These are phyloP conservation scores for Pachyrhizus erosus DNA, from an alignment of 306 rosid species.

Conservation along the genomic window DNA sequence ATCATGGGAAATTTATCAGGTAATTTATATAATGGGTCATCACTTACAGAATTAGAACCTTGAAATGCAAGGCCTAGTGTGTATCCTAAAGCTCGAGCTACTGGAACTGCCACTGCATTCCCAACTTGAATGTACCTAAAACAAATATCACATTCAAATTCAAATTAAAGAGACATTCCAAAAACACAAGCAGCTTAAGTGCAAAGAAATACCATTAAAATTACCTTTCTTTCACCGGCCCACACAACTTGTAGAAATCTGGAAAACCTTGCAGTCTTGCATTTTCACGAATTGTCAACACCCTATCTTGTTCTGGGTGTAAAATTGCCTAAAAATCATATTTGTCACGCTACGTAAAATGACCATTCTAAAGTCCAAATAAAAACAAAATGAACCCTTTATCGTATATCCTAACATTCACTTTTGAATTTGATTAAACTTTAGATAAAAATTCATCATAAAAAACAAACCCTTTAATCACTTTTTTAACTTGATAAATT, in stretches of 20 bases:
- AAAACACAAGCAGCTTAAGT: neutral
- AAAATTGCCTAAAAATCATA: constrained; percentile 52
- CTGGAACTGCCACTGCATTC: constrained; percentile 92
- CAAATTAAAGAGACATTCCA: neutral
- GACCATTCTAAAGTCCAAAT: neutral
- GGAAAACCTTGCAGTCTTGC: constrained; percentile 99
- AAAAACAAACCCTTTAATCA: too few species aligned
- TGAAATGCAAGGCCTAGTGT: constrained; percentile 66
- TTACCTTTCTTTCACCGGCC: constrained; percentile 81
- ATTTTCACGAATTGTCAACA: constrained; percentile 74
- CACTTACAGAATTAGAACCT: constrained; percentile 38
- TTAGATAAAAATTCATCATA: too few species aligned
- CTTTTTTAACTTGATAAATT: too few species aligned
- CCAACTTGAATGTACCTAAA: constrained; percentile 88
- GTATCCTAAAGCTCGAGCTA: constrained; percentile 76
- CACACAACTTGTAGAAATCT: constrained; percentile 72
- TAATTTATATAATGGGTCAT: constrained; percentile 49
- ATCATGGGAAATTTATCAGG: constrained; percentile 61
- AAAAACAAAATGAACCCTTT: neutral
- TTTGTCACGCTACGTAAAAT: neutral
- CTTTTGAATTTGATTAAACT: neutral
- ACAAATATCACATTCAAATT: neutral
- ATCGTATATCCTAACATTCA: neutral
- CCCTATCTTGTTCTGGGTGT: constrained; percentile 90
- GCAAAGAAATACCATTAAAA: neutral